Conservation (phyloP, 208 protist species). For the Lotmaria passim region DNA sequence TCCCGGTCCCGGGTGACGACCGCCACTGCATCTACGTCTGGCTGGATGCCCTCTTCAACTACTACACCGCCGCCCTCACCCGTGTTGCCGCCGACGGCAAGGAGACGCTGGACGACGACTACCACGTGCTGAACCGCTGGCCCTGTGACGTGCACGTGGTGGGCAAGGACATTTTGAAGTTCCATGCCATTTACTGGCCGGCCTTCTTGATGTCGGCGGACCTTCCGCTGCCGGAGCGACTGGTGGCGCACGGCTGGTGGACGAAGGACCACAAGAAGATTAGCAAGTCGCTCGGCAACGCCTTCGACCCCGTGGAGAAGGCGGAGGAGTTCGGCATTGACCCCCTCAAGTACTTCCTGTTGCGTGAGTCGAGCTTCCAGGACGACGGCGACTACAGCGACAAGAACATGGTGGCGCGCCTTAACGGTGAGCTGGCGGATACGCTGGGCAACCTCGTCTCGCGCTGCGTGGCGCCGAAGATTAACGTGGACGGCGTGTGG, state of each 20-base stretch:
- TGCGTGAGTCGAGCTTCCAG: constrained; percentile 94
- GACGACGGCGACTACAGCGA: constrained; percentile 97
- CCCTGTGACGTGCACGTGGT: constrained; percentile 93
- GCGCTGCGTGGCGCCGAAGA: constrained; percentile 83
- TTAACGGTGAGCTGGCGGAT: constrained; percentile 95
- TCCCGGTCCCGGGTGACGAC: constrained; percentile 96
- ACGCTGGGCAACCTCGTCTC: constrained; percentile 94
- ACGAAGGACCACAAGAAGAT: constrained; percentile 97
- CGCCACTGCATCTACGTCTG: constrained; percentile 99
- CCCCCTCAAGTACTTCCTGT: constrained; percentile 95
- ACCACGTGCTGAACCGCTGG: constrained; percentile 58
- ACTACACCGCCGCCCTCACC: constrained; percentile 93
- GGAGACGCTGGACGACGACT: constrained; percentile 53
- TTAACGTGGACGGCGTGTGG: constrained; percentile 82
- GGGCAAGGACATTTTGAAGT: constrained; percentile 99
- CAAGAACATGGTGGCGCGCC: constrained; percentile 75
- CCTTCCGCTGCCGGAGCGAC: constrained; percentile 89
- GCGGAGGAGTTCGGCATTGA: constrained; percentile 89
- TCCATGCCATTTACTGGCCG: constrained; percentile 99
- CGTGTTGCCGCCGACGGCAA: constrained; percentile 45
- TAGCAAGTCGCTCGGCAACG: constrained; percentile 98
- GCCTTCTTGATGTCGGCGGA: constrained; percentile 97
- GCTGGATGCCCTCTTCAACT: constrained; percentile 99
- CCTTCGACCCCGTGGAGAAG: constrained; percentile 93
- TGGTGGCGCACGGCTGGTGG: constrained; percentile 97